Base-by-base conservation (phyloP, 345 rosid genomes). In the Eutrema yunnanense region DNA sequence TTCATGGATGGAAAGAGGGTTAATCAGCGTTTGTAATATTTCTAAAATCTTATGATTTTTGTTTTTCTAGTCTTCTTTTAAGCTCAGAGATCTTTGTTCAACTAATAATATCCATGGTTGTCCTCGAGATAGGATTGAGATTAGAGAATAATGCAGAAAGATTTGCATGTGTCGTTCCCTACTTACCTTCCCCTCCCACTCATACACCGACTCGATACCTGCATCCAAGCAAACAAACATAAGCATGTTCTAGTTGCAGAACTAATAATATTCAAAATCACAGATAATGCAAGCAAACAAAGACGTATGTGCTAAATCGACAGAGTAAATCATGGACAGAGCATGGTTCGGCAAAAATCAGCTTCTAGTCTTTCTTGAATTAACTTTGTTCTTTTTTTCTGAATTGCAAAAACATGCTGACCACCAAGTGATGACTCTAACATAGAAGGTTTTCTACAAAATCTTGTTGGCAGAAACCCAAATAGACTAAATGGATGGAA, bases 121-220 rank as follows among this genome's bases (percentile, higher is more conserved):
- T 16, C 12, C 36, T 33, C 1, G 19, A 40, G 38, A 47, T 36
- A 62, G 6, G n/a, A 1, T 9, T 44, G 47, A 36, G 43, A 32
- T 49, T 0, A 59, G 59, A 59, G 3, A 9, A 13, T 6, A 61
- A 2, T 26, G 42, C 13, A 61, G 36, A 44, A 36, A 33, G 3
- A 63, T 47, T 10, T 62, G 29, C 30, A 36, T 3, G 0, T 63
- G 5, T 22, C 3, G 52, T 56, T 61, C 16, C 12, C 19, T 22
- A 16, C 75, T 29, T 82, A 95, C 99, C 96, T 92, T 88, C 62
- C 92, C 96, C 57, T 92, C 84, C 97, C 99, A 95, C 62, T 79
- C 79, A 62, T 95, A 94, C 26, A 94, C 92, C 1, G 98, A 94
- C 81, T 86, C 92, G 63, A 94, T 33, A 37, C 98, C 98, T 91